A percentile compares a stretch with the other conserved stretches of the same genome.
Conservation (phyloP, 305 asterid genomes). For the Ajuga reptans region DNA sequence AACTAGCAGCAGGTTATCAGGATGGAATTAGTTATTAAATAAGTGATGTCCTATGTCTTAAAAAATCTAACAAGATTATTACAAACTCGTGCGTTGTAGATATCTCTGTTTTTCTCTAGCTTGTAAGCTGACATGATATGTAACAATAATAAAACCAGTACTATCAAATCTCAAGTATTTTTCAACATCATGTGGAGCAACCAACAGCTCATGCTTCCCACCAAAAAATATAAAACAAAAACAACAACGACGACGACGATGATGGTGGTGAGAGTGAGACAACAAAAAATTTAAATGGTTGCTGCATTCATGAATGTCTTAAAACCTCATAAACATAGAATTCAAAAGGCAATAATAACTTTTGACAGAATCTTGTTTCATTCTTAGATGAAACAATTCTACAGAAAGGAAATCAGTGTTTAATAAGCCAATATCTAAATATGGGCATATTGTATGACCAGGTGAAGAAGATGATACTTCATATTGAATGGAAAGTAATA, state of each 20-base stretch:
- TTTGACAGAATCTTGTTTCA: background rate
- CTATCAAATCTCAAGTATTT: background rate
- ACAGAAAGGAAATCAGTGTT: conserved; percentile 9
- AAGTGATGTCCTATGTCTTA: background rate
- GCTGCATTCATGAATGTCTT: background rate
- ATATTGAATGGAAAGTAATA: background rate
- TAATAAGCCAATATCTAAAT: conserved; percentile 14
- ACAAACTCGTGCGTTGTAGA: background rate
- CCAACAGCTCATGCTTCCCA: background rate
- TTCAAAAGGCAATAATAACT: background rate
- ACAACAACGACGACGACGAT: no score
- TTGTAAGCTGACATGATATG: background rate
- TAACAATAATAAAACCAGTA: background rate
- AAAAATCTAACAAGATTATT: background rate
- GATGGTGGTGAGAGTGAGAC: no score
- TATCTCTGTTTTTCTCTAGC: background rate
- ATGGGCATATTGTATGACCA: background rate
- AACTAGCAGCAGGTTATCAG: background rate
- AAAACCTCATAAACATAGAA: background rate
- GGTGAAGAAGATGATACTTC: conserved; percentile 11
- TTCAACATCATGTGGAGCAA: background rate
- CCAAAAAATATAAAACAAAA: background rate
- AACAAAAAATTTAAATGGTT: background rate
- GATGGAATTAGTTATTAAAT: background rate
- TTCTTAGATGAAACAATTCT: conserved; percentile 12